phyloP scores from a whole-genome alignment of 164 flowering plant genomes.

The Tetrastigma voinierianum region DNA sequence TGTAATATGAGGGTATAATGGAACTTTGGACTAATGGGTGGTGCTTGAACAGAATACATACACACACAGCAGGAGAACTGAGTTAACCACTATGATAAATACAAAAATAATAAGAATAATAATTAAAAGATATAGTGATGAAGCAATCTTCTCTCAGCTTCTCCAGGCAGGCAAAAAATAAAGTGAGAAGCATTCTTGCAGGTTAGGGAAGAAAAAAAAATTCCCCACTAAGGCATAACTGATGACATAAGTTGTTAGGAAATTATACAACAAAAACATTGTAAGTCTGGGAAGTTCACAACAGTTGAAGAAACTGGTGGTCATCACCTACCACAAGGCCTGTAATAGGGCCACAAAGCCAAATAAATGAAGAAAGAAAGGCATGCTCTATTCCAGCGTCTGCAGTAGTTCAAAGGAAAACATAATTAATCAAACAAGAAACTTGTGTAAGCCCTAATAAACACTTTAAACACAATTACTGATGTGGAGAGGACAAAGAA shows the following conservation, averaged over 20 bases:
- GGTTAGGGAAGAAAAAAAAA: not conserved
- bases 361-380: slow-evolving; percentile 93
- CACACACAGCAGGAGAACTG: too few species aligned
- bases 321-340: slow-evolving; percentile 92
- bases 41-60: too few species aligned
- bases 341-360: slow-evolving; percentile 99
- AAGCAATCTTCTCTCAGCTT: too few species aligned
- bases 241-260: not conserved
- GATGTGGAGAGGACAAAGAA: not conserved
- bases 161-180: too few species aligned
- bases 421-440: slow-evolving; percentile 7
- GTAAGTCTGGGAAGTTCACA: not conserved
- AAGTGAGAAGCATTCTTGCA: not conserved
- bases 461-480: not conserved
- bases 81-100: too few species aligned
- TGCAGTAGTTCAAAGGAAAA: slow-evolving; percentile 40
- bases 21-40: too few species aligned
- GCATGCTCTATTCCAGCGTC: slow-evolving; percentile 98
- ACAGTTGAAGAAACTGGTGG: slow-evolving; percentile 2
- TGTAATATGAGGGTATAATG: too few species aligned
- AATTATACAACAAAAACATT: not conserved
- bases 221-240: not conserved
- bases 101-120: too few species aligned
- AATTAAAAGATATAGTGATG: too few species aligned
- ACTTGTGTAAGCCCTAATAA: not conserved